phyloP scores from a whole-genome alignment of 805 yeast species.

The Lipomyces oligophaga region DNA sequence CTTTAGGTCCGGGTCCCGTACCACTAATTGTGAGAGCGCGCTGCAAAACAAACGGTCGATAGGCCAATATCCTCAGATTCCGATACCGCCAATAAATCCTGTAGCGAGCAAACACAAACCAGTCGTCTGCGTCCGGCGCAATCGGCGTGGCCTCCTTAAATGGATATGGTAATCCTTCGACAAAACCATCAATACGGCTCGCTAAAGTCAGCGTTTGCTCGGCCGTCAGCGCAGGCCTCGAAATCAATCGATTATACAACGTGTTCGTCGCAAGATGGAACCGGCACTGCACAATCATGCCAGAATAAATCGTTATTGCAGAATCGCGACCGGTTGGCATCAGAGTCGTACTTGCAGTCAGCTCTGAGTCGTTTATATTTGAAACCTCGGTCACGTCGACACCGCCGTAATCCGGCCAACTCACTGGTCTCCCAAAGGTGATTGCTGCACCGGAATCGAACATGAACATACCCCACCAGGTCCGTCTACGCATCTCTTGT shows the following conservation, averaged over 20 bases:
- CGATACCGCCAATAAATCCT: slow-evolving; percentile 57
- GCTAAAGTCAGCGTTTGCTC: slow-evolving; percentile 51
- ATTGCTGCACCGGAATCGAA: slow-evolving; percentile 63
- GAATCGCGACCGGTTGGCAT: slow-evolving; percentile 30
- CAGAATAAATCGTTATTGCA: slow-evolving; percentile 55
- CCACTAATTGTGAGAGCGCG: slow-evolving; percentile 40
- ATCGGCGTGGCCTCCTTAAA: slow-evolving; percentile 44
- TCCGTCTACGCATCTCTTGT: slow-evolving; percentile 54
- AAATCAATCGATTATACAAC: slow-evolving; percentile 47
- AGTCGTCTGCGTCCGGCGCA: slow-evolving; percentile 41
- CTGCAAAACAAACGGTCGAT: slow-evolving; percentile 57
- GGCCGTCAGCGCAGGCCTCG: slow-evolving; percentile 48
- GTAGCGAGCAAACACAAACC: slow-evolving; percentile 54
- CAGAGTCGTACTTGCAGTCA: slow-evolving; percentile 31
- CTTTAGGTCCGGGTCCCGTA: slow-evolving; percentile 6
- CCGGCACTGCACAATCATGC: slow-evolving; percentile 53
- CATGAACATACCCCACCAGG: slow-evolving; percentile 66
- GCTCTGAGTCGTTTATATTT: slow-evolving; percentile 48
- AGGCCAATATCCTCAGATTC: slow-evolving; percentile 52
- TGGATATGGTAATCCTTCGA: slow-evolving; percentile 45
- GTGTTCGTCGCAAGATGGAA: slow-evolving; percentile 48
- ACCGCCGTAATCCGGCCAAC: slow-evolving; percentile 46
- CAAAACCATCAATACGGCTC: slow-evolving; percentile 42
- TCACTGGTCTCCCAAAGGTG: slow-evolving; percentile 62
- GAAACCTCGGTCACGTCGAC: slow-evolving; percentile 51